Base-by-base conservation (phyloP, 495 filamentous ascomycete genomes). In the Talaromyces thailandensis region DNA sequence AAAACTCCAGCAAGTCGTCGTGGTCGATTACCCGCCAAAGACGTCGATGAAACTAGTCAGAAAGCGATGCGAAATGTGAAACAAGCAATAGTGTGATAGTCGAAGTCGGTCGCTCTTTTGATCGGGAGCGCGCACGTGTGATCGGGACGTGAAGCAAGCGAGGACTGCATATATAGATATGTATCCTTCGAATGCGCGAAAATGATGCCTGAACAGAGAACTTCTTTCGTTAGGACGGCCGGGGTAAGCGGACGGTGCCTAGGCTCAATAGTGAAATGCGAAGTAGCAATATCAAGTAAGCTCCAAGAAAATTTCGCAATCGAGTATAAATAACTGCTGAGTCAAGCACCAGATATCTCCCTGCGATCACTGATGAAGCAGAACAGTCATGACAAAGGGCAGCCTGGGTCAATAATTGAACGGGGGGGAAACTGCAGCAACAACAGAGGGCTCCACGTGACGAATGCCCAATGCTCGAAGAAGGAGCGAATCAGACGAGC, bases 391-490 rank as follows among this genome's bases (percentile, higher is more conserved):
- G 43, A 48, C 43, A 48, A 9, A 48, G 18, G n/a, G 18, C 43
- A 8, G n/a, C 5, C 43, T 55, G 26, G 51, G 23, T n/a, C 21
- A 28, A n/a, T n/a, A n/a, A n/a, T 55, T 55, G 51, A 55, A 55
- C 24, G 26, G 55, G 55, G 55, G 29, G 55, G 55, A 57, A 32
- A 31, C 21, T 24, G 29, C 14, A 56, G 53, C 26, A 29, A 35
- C 29, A 57, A 57, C 26, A 35, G 29, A 21, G 12, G 28, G 55
- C 55, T 57, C 26, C 55, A 57, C 55, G 55, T 57, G 55, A 57
- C 55, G n/a, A 31, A n/a, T 57, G 55, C 55, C 55, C 55, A 57
- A 57, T 35, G 55, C 55, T 57, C 55, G n/a, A 35, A 57, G 29
- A 5, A 32, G 14, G 6, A 57, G 28, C 55, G 2, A 57, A 57